phyloP scores from a whole-genome alignment of 345 rosid genomes.

The Eucalyptus sp. region DNA sequence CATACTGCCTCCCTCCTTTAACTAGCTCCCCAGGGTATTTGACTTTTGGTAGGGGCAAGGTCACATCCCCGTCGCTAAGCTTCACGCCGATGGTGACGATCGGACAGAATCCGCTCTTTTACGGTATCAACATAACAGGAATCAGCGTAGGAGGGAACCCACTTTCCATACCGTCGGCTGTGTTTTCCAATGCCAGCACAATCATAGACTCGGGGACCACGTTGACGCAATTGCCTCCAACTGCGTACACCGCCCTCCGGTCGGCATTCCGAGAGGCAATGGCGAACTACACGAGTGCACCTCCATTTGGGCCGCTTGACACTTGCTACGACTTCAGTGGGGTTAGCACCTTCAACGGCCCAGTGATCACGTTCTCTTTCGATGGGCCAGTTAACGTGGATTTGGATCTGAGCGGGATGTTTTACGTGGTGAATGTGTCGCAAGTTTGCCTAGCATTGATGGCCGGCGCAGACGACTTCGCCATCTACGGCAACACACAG shows the following conservation, averaged over 20 bases:
- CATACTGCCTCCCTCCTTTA: slow-evolving; percentile 13
- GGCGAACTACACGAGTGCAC: neutral
- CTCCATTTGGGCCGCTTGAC: neutral
- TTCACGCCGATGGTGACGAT: neutral
- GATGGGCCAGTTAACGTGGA: neutral
- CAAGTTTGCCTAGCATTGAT: neutral
- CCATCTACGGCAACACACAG: neutral
- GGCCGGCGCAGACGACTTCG: neutral
- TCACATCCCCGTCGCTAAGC: neutral
- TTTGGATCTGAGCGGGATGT: neutral
- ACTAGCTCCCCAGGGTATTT: neutral
- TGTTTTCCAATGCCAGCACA: neutral
- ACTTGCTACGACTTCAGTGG: neutral
- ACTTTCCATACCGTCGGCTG: neutral
- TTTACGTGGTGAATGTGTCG: neutral
- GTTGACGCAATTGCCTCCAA: neutral
- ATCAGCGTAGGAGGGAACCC: neutral
- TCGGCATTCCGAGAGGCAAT: neutral
- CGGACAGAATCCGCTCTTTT: neutral
- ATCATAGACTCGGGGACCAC: neutral
- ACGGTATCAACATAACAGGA: neutral
- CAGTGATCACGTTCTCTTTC: neutral
- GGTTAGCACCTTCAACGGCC: neutral
- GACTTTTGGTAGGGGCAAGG: neutral
- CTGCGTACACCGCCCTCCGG: neutral